Evolutionary conservation across 1,284 basidiomycete genomes (phyloP).

Genomic region (Ustilago vetiveriae): DNA sequence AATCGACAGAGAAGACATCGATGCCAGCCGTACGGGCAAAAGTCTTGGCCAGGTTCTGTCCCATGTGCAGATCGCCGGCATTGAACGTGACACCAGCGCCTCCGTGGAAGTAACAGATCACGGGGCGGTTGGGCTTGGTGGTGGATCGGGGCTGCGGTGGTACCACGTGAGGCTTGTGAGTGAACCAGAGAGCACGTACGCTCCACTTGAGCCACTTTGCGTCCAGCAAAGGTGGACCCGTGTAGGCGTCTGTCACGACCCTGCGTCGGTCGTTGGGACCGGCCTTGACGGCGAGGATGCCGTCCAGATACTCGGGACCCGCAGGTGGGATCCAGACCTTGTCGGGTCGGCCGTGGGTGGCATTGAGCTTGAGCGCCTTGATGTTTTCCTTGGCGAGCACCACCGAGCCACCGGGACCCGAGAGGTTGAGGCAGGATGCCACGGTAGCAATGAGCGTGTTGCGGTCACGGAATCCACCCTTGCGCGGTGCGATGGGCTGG

Average conservation of each 20-base stretch:
- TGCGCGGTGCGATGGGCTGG: slow-evolving; percentile 59
- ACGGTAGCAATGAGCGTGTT: slow-evolving; percentile 50
- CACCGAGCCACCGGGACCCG: slow-evolving; percentile 59
- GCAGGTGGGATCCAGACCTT: slow-evolving; percentile 62
- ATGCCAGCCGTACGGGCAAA: slow-evolving; percentile 47
- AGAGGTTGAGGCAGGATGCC: slow-evolving; percentile 48
- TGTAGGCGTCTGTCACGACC: slow-evolving; percentile 45
- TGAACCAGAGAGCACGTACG: slow-evolving; percentile 61
- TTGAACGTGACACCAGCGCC: slow-evolving; percentile 63
- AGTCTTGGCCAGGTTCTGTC: slow-evolving; percentile 53
- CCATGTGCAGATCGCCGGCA: slow-evolving; percentile 63
- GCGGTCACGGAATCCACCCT: slow-evolving; percentile 57
- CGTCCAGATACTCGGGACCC: slow-evolving; percentile 53
- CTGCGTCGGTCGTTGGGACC: slow-evolving; percentile 33
- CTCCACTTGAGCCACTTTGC: slow-evolving; percentile 61
- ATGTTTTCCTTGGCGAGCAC: slow-evolving; percentile 37
- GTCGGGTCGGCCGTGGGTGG: slow-evolving; percentile 44
- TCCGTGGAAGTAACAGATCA: slow-evolving; percentile 65
- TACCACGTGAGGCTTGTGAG: slow-evolving; percentile 42
- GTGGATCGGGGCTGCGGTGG: slow-evolving; percentile 33
- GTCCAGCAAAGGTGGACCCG: slow-evolving; percentile 59
- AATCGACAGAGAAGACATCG: slow-evolving; percentile 65
- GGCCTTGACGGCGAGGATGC: slow-evolving; percentile 58
- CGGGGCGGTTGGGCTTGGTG: slow-evolving; percentile 40
- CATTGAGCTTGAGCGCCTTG: slow-evolving; percentile 52